Percentiles rank a stretch among this genome's conserved stretches.
phyloP scores from a whole-genome alignment of 495 filamentous ascomycete genomes.

The Hyphodiscus hymeniophilus region DNA sequence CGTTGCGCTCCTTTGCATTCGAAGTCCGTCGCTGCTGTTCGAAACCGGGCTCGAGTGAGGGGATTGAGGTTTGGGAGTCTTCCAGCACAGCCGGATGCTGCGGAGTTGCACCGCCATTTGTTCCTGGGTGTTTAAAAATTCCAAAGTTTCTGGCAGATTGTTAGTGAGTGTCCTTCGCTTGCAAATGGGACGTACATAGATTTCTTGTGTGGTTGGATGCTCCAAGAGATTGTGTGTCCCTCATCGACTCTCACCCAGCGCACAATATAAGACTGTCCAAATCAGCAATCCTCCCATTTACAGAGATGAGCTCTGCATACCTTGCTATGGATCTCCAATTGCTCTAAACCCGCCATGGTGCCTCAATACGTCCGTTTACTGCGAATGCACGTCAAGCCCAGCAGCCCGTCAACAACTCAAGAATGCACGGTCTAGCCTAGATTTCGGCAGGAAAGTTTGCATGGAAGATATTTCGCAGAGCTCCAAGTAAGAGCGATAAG shows the following conservation, averaged over 20 bases:
- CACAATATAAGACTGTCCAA: constrained; percentile 80
- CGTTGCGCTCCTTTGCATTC: constrained; percentile 28
- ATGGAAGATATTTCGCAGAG: too few relatives aligned
- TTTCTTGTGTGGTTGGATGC: constrained; percentile 93
- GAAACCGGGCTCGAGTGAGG: constrained; percentile 8
- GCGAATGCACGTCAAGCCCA: background rate
- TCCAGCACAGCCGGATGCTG: constrained; percentile 7
- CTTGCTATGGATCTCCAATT: constrained; percentile 96
- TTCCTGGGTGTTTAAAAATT: constrained; percentile 91
- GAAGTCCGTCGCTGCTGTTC: constrained; percentile 12
- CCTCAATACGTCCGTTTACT: background rate
- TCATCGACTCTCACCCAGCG: constrained; percentile 91
- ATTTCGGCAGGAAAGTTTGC: too few relatives aligned
- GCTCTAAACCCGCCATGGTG: constrained; percentile 88
- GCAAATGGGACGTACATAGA: constrained; percentile 51
- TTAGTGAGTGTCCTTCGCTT: constrained; percentile 3
- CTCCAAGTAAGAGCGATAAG: too few relatives aligned
- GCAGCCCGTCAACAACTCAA: background rate
- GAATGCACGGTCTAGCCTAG: background rate
- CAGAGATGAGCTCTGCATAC: constrained; percentile 37
- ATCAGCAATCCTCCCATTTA: background rate
- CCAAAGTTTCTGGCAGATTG: constrained; percentile 66
- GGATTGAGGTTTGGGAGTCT: constrained; percentile 11
- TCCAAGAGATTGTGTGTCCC: constrained; percentile 93
- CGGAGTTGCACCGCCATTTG: constrained; percentile 26